Evolutionary conservation across 768 basidiomycete species (phyloP).

Genomic region (Mycena galopus): DNA sequence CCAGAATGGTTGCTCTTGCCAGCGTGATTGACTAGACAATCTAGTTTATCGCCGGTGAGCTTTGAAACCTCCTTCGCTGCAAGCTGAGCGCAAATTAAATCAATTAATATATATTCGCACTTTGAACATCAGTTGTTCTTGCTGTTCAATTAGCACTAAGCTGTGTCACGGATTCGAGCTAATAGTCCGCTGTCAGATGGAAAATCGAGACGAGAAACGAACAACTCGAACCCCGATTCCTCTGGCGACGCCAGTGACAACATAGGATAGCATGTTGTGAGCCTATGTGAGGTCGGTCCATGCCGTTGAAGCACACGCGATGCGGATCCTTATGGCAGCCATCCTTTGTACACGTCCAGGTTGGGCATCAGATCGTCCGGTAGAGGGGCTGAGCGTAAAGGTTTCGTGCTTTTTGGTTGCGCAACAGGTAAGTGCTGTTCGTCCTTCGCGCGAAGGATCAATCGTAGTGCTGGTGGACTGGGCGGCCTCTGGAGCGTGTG

Average conservation of each 20-base stretch:
- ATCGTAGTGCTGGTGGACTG: no score
- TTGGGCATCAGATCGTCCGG: no score
- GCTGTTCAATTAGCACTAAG: background rate
- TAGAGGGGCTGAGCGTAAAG: no score
- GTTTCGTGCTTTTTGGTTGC: no score
- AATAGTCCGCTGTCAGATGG: background rate
- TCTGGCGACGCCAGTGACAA: background rate
- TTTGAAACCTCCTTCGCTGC: background rate
- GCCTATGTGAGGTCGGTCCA: no score
- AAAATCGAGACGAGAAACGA: background rate
- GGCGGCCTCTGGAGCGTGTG: no score
- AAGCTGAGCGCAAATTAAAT: background rate
- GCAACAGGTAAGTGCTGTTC: no score
- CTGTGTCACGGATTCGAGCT: background rate
- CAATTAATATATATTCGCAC: no score
- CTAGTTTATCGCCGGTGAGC: background rate
- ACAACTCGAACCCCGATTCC: background rate
- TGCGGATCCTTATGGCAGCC: no score
- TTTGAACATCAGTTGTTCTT: background rate
- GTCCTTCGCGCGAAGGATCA: no score
- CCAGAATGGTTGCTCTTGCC: background rate
- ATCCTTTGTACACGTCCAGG: no score
- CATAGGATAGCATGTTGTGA: background rate
- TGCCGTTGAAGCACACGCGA: no score
- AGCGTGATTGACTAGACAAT: constrained; percentile 12